phyloP scores from a whole-genome alignment of 257 asterid species.

The Capsicum pubescens region DNA sequence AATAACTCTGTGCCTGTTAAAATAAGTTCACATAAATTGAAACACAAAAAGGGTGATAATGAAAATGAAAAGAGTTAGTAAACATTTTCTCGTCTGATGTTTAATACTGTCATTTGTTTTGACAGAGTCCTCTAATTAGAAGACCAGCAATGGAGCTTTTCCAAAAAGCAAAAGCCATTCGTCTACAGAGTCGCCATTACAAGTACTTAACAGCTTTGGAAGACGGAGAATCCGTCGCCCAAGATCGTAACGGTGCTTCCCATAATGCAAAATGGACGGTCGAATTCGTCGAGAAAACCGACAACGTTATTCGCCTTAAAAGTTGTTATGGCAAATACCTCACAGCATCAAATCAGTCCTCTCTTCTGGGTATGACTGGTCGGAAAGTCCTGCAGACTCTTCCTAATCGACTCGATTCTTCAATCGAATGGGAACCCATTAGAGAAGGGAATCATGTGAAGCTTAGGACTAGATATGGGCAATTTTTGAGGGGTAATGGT shows the following conservation, averaged over 20 bases:
- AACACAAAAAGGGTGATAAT: too few relatives aligned
- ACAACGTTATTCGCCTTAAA: conserved; percentile 45
- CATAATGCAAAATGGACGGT: conserved; percentile 49
- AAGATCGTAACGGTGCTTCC: conserved; percentile 47
- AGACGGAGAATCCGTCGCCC: conserved; percentile 47
- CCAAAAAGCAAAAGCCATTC: conserved; percentile 48
- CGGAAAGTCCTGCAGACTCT: conserved; percentile 73
- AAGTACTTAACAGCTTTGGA: conserved; percentile 53
- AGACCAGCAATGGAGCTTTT: conserved; percentile 48
- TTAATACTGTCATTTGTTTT: too few relatives aligned
- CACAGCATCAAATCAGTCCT: conserved; percentile 52
- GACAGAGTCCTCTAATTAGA: conserved; percentile 37
- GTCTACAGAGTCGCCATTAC: conserved; percentile 40
- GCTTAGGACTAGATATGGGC: conserved; percentile 91
- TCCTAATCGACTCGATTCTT: conserved; percentile 76
- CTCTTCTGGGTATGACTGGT: conserved; percentile 68
- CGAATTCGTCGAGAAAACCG: conserved; percentile 39
- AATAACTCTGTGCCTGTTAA: not conserved
- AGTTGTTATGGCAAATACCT: conserved; percentile 50
- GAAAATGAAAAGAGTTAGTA: not conserved
- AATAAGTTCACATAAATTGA: not conserved
- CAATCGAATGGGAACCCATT: conserved; percentile 95
- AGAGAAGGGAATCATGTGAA: conserved; percentile 65
- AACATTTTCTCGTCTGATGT: not conserved
- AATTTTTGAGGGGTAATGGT: conserved; percentile 80